Evolutionary conservation across 1,139 yeast species (phyloP).

Genomic region (Diutina ranongensis): DNA sequence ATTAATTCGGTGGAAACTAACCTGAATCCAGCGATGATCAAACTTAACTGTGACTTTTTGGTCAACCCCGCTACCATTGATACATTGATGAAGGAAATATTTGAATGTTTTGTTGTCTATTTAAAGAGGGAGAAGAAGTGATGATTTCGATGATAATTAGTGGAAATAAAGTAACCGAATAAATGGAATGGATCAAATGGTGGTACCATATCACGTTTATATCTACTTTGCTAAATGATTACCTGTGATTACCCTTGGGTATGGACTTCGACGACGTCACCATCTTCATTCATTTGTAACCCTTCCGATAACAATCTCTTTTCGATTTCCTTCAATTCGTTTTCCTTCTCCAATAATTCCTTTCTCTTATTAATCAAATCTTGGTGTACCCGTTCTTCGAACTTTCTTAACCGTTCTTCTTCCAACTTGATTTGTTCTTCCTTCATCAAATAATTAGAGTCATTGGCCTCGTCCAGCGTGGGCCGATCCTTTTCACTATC

Average conservation of each 20-base stretch:
- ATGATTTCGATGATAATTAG: too few species aligned
- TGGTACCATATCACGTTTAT: too few species aligned
- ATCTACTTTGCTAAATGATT: too few species aligned
- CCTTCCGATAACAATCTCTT: conserved; percentile 56
- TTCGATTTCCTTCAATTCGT: conserved; percentile 76
- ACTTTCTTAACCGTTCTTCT: conserved; percentile 67
- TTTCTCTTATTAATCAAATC: conserved; percentile 77
- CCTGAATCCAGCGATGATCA: conserved; percentile 13
- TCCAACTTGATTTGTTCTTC: conserved; percentile 75
- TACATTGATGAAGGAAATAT: conserved; percentile 19
- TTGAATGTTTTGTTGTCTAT: conserved; percentile 24
- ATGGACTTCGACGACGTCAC: conserved; percentile 20
- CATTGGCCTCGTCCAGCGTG: conserved; percentile 20
- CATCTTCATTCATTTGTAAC: conserved; percentile 29
- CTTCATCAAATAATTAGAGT: conserved; percentile 41
- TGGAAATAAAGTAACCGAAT: too few species aligned
- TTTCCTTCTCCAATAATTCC: conserved; percentile 79
- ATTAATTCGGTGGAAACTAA: conserved; percentile 18
- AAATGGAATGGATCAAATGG: too few species aligned
- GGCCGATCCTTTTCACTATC: neutral
- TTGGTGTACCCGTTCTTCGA: conserved; percentile 81
- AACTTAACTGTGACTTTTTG: conserved; percentile 32
- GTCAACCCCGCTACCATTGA: conserved; percentile 14
- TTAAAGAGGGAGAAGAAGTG: conserved; percentile 14
- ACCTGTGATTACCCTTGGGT: neutral